phyloP scores from a whole-genome alignment of 108 stramenopile species.

The Nitzschia palea region DNA sequence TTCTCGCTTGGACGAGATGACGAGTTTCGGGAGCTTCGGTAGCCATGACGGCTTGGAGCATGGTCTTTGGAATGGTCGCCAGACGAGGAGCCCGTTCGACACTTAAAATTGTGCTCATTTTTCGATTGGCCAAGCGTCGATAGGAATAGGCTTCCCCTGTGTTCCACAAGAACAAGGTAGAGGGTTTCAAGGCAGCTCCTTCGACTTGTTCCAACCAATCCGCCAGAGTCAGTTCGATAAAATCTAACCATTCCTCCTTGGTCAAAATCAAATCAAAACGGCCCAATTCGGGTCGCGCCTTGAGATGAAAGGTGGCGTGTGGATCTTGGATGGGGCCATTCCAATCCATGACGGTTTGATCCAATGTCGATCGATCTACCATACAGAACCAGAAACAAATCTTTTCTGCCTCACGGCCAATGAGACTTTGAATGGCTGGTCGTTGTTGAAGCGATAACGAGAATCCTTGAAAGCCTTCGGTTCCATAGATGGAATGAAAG shows the following conservation, averaged over 20 bases:
- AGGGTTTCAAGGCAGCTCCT: slow-evolving; percentile 57
- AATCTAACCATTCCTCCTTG: slow-evolving; percentile 73
- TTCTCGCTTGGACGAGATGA: slow-evolving; percentile 58
- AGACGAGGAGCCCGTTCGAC: slow-evolving; percentile 45
- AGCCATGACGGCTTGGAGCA: slow-evolving; percentile 48
- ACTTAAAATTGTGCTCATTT: slow-evolving; percentile 59
- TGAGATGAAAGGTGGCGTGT: slow-evolving; percentile 31
- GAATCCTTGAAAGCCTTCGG: slow-evolving; percentile 82
- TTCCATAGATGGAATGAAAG: slow-evolving; percentile 82
- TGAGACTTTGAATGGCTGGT: slow-evolving; percentile 43
- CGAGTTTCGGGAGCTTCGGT: slow-evolving; percentile 51
- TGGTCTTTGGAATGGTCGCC: slow-evolving; percentile 25
- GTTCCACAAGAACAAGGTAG: slow-evolving; percentile 57
- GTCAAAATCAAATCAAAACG: slow-evolving; percentile 54
- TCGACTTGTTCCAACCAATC: slow-evolving; percentile 87
- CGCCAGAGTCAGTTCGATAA: slow-evolving; percentile 67
- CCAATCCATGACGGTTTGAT: slow-evolving; percentile 63
- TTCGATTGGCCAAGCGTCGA: slow-evolving; percentile 60
- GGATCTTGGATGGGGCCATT: background rate
- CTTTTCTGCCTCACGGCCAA: slow-evolving; percentile 66
- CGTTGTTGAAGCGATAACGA: slow-evolving; percentile 59
- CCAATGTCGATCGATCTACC: slow-evolving; percentile 70
- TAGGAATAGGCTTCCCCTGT: slow-evolving; percentile 76
- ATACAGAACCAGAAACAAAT: slow-evolving; percentile 78
- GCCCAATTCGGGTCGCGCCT: slow-evolving; percentile 68